Evolutionary conservation across 2,329 filamentous ascomycete genomes (phyloP).

Genomic region (Ophiobolus disseminans): DNA sequence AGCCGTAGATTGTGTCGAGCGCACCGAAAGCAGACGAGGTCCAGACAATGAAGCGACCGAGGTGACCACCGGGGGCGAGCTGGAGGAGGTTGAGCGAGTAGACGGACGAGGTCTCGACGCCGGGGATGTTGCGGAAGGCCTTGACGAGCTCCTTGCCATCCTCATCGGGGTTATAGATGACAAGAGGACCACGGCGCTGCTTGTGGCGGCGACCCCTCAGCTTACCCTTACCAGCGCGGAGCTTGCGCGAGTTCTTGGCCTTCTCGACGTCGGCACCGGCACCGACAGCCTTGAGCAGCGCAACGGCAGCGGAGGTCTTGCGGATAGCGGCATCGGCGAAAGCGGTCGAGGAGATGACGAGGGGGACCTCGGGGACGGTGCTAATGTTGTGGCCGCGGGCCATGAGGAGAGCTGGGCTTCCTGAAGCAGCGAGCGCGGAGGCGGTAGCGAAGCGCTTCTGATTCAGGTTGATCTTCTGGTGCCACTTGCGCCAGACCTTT

Average conservation of each 20-base stretch:
- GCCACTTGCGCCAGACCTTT: conserved; percentile 99
- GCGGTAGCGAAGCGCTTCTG: conserved; percentile 99
- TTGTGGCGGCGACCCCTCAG: conserved; percentile 93
- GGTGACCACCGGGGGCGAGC: conserved; percentile 97
- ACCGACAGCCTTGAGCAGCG: conserved; percentile 89
- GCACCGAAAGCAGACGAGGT: conserved; percentile 96
- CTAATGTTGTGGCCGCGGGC: conserved; percentile 97
- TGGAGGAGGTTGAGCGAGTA: conserved; percentile 97
- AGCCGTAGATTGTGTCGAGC: conserved; percentile 96
- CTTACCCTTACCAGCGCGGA: conserved; percentile 99
- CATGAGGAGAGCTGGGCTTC: conserved; percentile 90
- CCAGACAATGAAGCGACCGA: conserved; percentile 99
- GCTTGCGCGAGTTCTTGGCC: conserved; percentile 95
- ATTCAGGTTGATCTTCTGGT: conserved; percentile 99
- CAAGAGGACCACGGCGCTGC: conserved; percentile 95
- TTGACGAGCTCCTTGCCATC: conserved; percentile 93
- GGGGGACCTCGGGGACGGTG: conserved; percentile 91
- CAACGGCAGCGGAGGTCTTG: conserved; percentile 88
- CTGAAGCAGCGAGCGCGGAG: conserved; percentile 95
- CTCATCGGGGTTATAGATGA: conserved; percentile 95
- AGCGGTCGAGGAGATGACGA: conserved; percentile 90
- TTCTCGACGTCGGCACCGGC: conserved; percentile 91
- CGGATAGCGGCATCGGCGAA: conserved; percentile 80
- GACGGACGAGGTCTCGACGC: conserved; percentile 95
- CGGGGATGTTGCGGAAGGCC: conserved; percentile 98